Evolutionary conservation across 129 eudicot genomes (phyloP).

Genomic region (Glebionis coronaria): DNA sequence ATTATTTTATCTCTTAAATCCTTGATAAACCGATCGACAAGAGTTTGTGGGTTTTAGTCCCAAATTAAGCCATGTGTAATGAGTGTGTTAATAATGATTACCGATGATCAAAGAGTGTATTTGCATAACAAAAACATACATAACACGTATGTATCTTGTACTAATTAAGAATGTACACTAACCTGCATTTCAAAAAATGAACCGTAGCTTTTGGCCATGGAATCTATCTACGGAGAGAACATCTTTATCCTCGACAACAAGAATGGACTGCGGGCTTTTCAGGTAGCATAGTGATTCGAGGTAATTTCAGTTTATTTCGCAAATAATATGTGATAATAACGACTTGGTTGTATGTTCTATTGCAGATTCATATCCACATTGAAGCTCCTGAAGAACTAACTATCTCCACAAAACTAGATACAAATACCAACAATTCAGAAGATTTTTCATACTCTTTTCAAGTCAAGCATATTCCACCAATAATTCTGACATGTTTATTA

Average conservation of each 20-base stretch:
- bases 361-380: slow-evolving; percentile 69
- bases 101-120: too few species aligned
- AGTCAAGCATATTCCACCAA: slow-evolving; percentile 73
- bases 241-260: slow-evolving; percentile 53
- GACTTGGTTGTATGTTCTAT: slow-evolving; percentile 1
- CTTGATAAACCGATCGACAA: too few species aligned
- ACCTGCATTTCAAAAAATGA: too few species aligned
- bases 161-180: too few species aligned
- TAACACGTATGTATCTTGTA: too few species aligned
- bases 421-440: slow-evolving; percentile 22
- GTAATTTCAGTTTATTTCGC: not conserved
- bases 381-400: slow-evolving; percentile 48
- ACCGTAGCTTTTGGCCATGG: slow-evolving; percentile 84
- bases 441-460: slow-evolving; percentile 67
- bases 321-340: not conserved
- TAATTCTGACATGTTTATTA: slow-evolving; percentile 74
- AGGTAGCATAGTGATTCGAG: slow-evolving; percentile 45
- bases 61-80: too few species aligned
- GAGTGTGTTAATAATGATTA: too few species aligned
- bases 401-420: slow-evolving; percentile 50
- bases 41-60: too few species aligned
- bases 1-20: too few species aligned
- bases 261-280: slow-evolving; percentile 57
- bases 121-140: too few species aligned
- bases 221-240: slow-evolving; percentile 79